Conservation (phyloP, 768 basidiomycete genomes). For the Xerocomellus amylosporus region DNA sequence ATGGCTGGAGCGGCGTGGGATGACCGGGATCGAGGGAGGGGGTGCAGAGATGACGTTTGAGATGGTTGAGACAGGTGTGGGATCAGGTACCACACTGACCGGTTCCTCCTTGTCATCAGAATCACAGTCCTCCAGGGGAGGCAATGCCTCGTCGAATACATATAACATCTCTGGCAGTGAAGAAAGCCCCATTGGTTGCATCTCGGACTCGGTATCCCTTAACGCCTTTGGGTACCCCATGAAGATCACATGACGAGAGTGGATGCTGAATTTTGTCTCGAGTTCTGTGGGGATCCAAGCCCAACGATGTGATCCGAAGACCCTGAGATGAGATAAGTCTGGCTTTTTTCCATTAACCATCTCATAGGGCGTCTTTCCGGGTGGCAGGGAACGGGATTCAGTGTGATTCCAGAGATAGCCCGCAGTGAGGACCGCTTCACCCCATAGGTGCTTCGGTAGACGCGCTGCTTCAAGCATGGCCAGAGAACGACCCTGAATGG, state of each 20-base stretch:
- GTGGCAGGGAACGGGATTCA: not conserved
- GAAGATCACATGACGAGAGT: not conserved
- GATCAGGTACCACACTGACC: no score
- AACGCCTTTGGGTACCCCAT: not conserved
- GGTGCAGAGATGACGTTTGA: no score
- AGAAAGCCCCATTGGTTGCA: no score
- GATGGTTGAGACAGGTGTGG: no score
- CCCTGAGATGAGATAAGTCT: not conserved
- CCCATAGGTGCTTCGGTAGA: not conserved
- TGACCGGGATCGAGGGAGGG: no score
- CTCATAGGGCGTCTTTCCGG: no score
- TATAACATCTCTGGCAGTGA: no score
- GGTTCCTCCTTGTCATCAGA: no score
- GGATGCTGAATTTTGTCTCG: not conserved
- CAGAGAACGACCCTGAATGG: not conserved
- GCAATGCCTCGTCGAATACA: no score
- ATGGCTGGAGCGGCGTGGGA: no score
- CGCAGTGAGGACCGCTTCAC: not conserved
- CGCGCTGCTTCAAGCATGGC: not conserved
- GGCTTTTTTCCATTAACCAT: not conserved
- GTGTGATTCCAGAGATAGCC: not conserved
- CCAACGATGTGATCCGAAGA: not conserved
- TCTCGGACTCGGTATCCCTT: no score
- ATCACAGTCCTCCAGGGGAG: no score
- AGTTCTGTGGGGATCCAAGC: not conserved